Base-by-base conservation (phyloP, 768 basidiomycete genomes). In the Lactifluus hygrophoroides region DNA sequence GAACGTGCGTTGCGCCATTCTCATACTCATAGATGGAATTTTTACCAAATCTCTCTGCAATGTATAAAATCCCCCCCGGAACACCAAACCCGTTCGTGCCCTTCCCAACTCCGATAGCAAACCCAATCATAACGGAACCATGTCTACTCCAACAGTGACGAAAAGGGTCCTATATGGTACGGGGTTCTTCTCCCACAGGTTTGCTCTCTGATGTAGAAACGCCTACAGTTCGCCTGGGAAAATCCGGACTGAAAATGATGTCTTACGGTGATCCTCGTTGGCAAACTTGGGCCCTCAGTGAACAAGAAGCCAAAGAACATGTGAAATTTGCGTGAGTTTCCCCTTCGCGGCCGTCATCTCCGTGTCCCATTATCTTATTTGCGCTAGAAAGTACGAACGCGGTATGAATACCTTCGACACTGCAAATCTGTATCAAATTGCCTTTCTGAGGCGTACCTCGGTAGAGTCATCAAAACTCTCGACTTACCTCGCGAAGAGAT, bases 371-470 rank as follows among this genome's bases (percentile, higher is more conserved):
- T 61, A 62, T 23, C 64, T 66, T 30, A 53, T 34, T 1, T 25
- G n/a, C 4, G 5, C 4, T 1, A 13, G 17, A 19, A 38, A 70
- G 69, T 86, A 80, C 51, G 82, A 84, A 13, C 77, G 77, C n/a
- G 83, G 84, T 17, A 80, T 85, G 59, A 78, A 83, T 58, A 76
- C 82, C 0, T 85, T 84, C 57, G 81, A 82, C 65, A 84, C 80
- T 2, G 80, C 80, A 3, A 73, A 81, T 62, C 17, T 58, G 3
- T 74, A 74, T 56, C 62, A 4, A 63, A 69, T 45, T 72, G 72
- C 9, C 47, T 68, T 6, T 72, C 70, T 8, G 75, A 77, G 60
- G 55, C 63, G 13, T 62, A 68, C 61, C 58, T 69, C 40, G 83
- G 84, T 23, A 71, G 72, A 48, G 73, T 73, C 5, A 67, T 77